Conservation (phyloP, 768 basidiomycete genomes). For the Lactarius hatsudake region DNA sequence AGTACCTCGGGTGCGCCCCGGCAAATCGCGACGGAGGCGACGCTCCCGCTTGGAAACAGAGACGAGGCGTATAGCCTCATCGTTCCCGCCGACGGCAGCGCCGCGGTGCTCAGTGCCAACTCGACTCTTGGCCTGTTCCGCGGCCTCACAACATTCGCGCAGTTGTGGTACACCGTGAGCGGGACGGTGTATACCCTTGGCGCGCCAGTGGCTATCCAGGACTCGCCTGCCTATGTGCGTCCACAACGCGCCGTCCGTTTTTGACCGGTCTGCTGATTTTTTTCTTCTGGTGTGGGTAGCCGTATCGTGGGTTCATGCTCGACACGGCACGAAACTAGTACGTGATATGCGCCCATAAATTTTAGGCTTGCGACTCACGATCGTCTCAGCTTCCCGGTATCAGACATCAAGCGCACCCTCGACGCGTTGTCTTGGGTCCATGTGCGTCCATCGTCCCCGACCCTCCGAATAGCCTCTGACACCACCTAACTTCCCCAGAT, state of each 20-base stretch:
- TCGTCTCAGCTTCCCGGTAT: neutral
- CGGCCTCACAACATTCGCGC: conserved; percentile 55
- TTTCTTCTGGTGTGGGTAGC: conserved; percentile 37
- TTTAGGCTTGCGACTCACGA: neutral
- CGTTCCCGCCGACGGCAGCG: conserved; percentile 38
- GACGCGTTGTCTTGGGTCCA: conserved; percentile 18
- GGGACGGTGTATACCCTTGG: conserved; percentile 39
- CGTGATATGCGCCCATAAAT: conserved; percentile 9
- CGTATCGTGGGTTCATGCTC: conserved; percentile 75
- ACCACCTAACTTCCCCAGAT: conserved; percentile 33
- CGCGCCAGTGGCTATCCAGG: conserved; percentile 43
- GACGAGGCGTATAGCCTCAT: conserved; percentile 46
- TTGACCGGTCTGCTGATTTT: neutral
- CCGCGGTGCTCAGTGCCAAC: conserved; percentile 42
- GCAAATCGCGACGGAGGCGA: conserved; percentile 38
- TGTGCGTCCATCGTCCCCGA: conserved; percentile 19
- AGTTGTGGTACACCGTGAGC: conserved; percentile 46
- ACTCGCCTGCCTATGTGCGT: conserved; percentile 48
- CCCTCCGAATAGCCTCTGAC: neutral
- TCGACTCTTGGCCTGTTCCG: conserved; percentile 51
- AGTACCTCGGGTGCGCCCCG: neutral
- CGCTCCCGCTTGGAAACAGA: conserved; percentile 35
- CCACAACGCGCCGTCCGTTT: neutral
- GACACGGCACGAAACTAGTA: conserved; percentile 72
- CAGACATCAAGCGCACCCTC: conserved; percentile 19